Evolutionary conservation across 2,329 filamentous ascomycete genomes (phyloP).

Genomic region (Colletotrichum orchidophilum): DNA sequence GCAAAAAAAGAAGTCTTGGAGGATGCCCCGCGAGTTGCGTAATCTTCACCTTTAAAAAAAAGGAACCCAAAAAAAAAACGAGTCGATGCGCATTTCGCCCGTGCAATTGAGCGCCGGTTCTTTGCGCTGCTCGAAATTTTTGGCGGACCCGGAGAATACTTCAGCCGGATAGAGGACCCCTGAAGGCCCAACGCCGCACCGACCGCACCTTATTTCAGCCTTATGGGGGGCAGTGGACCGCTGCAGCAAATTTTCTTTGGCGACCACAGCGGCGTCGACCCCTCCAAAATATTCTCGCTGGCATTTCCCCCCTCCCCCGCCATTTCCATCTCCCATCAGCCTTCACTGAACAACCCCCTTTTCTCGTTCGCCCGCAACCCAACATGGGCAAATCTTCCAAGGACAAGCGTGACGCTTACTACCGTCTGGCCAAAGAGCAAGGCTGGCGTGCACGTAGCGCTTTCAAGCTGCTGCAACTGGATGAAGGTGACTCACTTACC

Average conservation of each 20-base stretch:
- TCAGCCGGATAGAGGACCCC: not conserved
- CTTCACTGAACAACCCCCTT: not conserved
- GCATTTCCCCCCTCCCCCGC: not conserved
- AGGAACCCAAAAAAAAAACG: slow-evolving; percentile 1
- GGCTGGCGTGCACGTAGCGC: slow-evolving; percentile 97
- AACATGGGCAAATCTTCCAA: slow-evolving; percentile 97
- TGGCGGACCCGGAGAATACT: slow-evolving; percentile 27
- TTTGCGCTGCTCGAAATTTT: slow-evolving; percentile 23
- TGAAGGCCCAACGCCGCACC: slow-evolving; percentile 13
- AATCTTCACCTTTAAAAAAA: not conserved
- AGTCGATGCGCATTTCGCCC: not conserved
- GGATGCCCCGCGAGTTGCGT: slow-evolving; percentile 22
- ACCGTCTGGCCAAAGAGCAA: slow-evolving; percentile 97
- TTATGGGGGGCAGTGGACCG: slow-evolving; percentile 26
- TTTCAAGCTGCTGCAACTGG: slow-evolving; percentile 96
- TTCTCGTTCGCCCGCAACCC: not conserved
- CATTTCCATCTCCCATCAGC: not conserved
- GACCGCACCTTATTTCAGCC: slow-evolving; percentile 44
- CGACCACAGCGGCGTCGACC: slow-evolving; percentile 32
- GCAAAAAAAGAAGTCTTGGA: not conserved
- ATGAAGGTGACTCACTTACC: slow-evolving; percentile 67
- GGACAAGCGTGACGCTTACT: slow-evolving; percentile 98
- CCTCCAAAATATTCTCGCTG: slow-evolving; percentile 22
- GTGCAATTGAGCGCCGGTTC: not conserved
- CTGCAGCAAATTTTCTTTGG: slow-evolving; percentile 33